Evolutionary conservation across 805 yeast species (phyloP).

Genomic region (Danielozyma ontarioensis): DNA sequence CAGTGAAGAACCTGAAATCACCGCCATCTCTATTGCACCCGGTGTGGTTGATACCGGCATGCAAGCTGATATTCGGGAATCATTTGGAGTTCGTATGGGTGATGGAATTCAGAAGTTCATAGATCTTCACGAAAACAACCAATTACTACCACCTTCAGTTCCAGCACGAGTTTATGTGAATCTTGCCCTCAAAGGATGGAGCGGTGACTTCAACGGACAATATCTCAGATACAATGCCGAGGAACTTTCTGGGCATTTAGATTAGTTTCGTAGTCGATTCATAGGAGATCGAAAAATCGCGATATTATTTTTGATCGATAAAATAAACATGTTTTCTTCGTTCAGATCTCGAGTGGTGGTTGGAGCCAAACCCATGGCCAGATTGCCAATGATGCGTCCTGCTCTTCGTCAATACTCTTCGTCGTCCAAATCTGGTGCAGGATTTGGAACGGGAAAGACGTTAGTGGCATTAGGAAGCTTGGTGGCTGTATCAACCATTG

Average conservation of each 20-base stretch:
- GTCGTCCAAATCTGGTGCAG: no score
- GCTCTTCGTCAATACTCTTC: no score
- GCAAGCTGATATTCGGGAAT: conserved; percentile 77
- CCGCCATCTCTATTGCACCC: conserved; percentile 76
- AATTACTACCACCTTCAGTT: conserved; percentile 60
- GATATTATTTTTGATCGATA: no score
- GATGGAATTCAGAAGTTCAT: conserved; percentile 58
- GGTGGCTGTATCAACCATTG: conserved; percentile 47
- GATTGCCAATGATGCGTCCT: no score
- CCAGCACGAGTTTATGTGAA: conserved; percentile 72
- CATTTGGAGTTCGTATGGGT: conserved; percentile 56
- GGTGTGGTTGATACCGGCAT: conserved; percentile 91
- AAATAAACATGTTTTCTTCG: no score
- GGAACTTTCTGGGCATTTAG: no score
- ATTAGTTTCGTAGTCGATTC: no score
- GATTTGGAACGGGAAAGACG: no score
- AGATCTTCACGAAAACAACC: conserved; percentile 51
- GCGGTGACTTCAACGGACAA: conserved; percentile 55
- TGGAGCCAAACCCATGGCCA: no score
- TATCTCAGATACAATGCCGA: conserved; percentile 60
- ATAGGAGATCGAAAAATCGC: no score
- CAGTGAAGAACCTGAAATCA: conserved; percentile 49
- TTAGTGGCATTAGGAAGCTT: no score
- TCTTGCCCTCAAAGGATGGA: conserved; percentile 58
- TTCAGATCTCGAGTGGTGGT: no score